phyloP scores from a whole-genome alignment of 768 basidiomycete genomes.

The Sutorius australiensis region DNA sequence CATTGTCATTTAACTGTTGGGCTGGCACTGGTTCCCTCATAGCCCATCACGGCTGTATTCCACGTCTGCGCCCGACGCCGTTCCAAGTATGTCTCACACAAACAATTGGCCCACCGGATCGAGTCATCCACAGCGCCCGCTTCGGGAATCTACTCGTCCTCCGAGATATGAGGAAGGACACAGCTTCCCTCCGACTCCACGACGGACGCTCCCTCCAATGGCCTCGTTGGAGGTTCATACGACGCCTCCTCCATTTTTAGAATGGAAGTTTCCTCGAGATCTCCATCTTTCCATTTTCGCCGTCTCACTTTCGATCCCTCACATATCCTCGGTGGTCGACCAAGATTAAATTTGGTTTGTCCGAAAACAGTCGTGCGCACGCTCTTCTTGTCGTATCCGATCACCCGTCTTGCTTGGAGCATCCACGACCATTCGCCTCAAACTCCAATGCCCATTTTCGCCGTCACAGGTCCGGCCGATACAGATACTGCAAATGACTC shows the following conservation, averaged over 20 bases:
- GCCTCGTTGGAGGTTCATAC: not conserved
- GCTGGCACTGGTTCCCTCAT: not conserved
- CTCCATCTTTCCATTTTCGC: constrained; percentile 15
- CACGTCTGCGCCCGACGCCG: not conserved
- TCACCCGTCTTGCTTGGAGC: not conserved
- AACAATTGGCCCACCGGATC: constrained; percentile 11
- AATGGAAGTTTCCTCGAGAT: constrained; percentile 14
- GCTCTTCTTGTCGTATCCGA: not conserved
- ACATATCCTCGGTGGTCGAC: not conserved
- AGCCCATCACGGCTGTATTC: not conserved
- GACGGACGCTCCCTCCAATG: not conserved
- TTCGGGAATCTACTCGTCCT: constrained; percentile 5
- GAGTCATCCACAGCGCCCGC: not conserved
- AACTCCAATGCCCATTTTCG: not conserved
- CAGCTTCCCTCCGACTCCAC: constrained; percentile 10
- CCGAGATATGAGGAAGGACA: not conserved
- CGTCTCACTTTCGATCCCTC: constrained; percentile 6
- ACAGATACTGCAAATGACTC: not conserved
- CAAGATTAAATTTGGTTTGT: constrained; percentile 1
- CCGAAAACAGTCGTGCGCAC: constrained; percentile 5
- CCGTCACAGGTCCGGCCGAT: not conserved
- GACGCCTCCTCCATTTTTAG: constrained; percentile 8
- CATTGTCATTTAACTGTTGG: not conserved
- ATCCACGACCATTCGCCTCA: not conserved
- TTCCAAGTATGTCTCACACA: not conserved